Evolutionary conservation across 352 stramenopile species (phyloP).

Genomic region (Phytophthora colocasiae): DNA sequence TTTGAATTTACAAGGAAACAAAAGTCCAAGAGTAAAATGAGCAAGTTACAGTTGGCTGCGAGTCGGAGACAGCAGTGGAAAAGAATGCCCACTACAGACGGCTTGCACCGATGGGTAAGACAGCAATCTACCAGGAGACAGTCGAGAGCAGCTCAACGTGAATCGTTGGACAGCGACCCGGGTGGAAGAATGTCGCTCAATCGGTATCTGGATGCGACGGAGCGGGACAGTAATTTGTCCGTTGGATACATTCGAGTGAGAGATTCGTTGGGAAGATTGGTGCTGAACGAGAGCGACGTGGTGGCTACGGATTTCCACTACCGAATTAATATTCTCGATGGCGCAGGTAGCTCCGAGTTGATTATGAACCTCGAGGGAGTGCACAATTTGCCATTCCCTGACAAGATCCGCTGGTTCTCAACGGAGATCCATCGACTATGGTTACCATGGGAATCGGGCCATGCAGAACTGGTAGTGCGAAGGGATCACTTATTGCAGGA

Average conservation of each 20-base stretch:
- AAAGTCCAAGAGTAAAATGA: slow-evolving; percentile 48
- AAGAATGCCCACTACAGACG: slow-evolving; percentile 76
- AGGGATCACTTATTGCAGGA: slow-evolving; percentile 87
- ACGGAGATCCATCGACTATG: slow-evolving; percentile 84
- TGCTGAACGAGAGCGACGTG: slow-evolving; percentile 85
- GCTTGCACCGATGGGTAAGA: slow-evolving; percentile 76
- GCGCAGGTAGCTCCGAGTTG: slow-evolving; percentile 69
- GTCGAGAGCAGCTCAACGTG: slow-evolving; percentile 33
- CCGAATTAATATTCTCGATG: slow-evolving; percentile 82
- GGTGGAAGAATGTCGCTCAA: slow-evolving; percentile 44
- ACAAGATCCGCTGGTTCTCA: slow-evolving; percentile 86
- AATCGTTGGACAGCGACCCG: slow-evolving; percentile 65
- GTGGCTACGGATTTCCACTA: slow-evolving; percentile 86
- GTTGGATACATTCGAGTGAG: slow-evolving; percentile 82
- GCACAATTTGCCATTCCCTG: slow-evolving; percentile 77
- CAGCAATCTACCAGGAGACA: slow-evolving; percentile 34
- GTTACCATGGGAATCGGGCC: slow-evolving; percentile 85
- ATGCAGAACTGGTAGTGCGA: slow-evolving; percentile 80
- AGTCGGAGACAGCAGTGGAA: slow-evolving; percentile 80
- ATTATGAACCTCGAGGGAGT: slow-evolving; percentile 88
- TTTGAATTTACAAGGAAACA: slow-evolving; percentile 35
- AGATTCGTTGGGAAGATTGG: slow-evolving; percentile 69
- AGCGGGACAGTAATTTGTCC: slow-evolving; percentile 70
- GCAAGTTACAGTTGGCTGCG: slow-evolving; percentile 79
- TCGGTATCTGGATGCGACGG: slow-evolving; percentile 58